Evolutionary conservation across 106 monocot species (phyloP).

Genomic region (Dendrobium huoshanense): DNA sequence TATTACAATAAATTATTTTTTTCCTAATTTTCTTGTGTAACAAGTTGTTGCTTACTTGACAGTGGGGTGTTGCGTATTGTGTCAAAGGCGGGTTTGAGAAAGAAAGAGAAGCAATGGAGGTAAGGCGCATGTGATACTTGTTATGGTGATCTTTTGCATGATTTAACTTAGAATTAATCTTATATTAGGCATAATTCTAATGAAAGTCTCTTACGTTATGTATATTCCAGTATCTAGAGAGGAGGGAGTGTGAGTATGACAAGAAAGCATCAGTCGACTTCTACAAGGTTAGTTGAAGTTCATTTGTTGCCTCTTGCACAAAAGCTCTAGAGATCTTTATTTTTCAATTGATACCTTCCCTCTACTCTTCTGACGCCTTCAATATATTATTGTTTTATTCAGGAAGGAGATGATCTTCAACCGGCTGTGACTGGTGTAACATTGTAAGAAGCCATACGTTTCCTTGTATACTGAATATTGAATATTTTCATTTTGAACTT

Average conservation of each 20-base stretch:
- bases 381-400: not conserved
- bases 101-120: conserved; percentile 68
- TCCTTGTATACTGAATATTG: not conserved
- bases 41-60: not conserved
- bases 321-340: not conserved
- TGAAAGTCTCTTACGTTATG: not conserved
- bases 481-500: not conserved
- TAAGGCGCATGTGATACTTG: conserved; percentile 1
- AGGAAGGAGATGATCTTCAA: conserved; percentile 37
- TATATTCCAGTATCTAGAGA: conserved; percentile 67
- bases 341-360: not conserved
- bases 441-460: conserved; percentile 42
- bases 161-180: not conserved
- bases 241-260: conserved; percentile 89
- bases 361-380: not conserved
- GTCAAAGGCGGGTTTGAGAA: conserved; percentile 49
- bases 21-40: not conserved
- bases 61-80: conserved; percentile 93
- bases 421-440: conserved; percentile 59
- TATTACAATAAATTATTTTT: not conserved
- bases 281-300: conserved; percentile 42
- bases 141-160: too few species aligned
- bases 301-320: too few species aligned
- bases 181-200: not conserved
- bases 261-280: conserved; percentile 55